Evolutionary conservation across 768 basidiomycete species (phyloP).

Genomic region (Tulasnella sp.): DNA sequence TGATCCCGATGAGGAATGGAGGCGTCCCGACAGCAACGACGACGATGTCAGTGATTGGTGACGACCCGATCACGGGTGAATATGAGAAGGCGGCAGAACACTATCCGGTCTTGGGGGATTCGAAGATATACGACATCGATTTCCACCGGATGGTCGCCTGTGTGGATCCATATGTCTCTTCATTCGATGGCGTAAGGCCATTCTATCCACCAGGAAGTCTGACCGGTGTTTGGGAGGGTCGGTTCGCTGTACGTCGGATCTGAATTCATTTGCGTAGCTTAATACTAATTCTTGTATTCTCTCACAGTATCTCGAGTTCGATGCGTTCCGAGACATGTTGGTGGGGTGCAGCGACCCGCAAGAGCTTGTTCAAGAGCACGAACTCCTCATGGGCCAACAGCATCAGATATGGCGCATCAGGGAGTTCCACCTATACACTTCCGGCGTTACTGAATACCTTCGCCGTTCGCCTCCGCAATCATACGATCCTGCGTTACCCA

Average conservation of each 20-base stretch:
- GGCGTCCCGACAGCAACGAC: too few relatives aligned
- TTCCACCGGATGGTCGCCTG: conserved; percentile 1
- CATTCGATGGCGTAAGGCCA: neutral
- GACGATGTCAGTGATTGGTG: too few relatives aligned
- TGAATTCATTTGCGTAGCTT: too few relatives aligned
- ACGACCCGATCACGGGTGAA: too few relatives aligned
- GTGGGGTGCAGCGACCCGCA: conserved; percentile 41
- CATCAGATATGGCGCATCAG: conserved; percentile 83
- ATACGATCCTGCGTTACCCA: neutral
- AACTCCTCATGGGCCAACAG: conserved; percentile 69
- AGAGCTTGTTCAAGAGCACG: conserved; percentile 41
- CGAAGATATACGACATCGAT: conserved; percentile 9
- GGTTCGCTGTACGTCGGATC: conserved; percentile 18
- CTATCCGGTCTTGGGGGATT: neutral
- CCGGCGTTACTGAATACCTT: neutral
- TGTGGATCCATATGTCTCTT: conserved; percentile 14
- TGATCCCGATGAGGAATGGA: neutral
- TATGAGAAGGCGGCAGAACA: neutral
- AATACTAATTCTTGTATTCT: too few relatives aligned
- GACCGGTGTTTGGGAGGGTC: conserved; percentile 19
- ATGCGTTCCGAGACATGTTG: conserved; percentile 43
- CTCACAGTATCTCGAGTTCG: conserved; percentile 66
- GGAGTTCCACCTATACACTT: conserved; percentile 44
- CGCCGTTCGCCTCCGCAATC: neutral
- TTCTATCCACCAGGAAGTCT: conserved; percentile 14